phyloP scores from a whole-genome alignment of 2,329 filamentous ascomycete species.

The Sarocladium oryzae region DNA sequence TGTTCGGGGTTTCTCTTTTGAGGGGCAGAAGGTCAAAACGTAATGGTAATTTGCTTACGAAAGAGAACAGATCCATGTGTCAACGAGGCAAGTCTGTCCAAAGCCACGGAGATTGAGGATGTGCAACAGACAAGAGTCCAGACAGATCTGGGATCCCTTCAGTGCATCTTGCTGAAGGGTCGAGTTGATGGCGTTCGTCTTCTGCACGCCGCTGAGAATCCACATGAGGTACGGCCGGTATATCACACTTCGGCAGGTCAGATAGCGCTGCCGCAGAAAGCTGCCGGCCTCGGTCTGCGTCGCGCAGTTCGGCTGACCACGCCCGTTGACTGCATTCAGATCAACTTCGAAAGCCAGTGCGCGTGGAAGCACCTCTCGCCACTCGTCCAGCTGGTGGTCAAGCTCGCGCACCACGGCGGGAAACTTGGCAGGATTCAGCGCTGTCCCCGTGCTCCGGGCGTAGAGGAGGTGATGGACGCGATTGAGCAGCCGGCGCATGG shows the following conservation, averaged over 20 bases:
- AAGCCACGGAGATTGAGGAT: slow-evolving; percentile 41
- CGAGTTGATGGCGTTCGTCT: neutral
- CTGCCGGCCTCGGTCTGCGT: slow-evolving; percentile 27
- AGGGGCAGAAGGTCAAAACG: too few relatives aligned
- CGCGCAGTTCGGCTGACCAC: neutral
- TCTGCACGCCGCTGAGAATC: slow-evolving; percentile 34
- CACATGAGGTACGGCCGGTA: slow-evolving; percentile 46
- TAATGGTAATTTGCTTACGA: too few relatives aligned
- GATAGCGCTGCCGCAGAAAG: slow-evolving; percentile 43
- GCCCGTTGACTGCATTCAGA: neutral
- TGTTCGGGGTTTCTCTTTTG: too few relatives aligned
- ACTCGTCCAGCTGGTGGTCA: slow-evolving; percentile 41
- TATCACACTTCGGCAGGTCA: slow-evolving; percentile 46
- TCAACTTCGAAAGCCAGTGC: slow-evolving; percentile 30
- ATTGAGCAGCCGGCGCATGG: slow-evolving; percentile 41
- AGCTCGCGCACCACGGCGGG: slow-evolving; percentile 41
- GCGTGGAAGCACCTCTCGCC: slow-evolving; percentile 38
- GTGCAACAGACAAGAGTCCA: slow-evolving; percentile 42
- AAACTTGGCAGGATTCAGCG: slow-evolving; percentile 37
- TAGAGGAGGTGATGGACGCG: slow-evolving; percentile 44
- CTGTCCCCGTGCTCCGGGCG: slow-evolving; percentile 36
- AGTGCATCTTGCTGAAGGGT: slow-evolving; percentile 25
- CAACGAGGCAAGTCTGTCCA: slow-evolving; percentile 43
- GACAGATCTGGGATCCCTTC: slow-evolving; percentile 35
- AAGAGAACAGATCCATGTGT: slow-evolving; percentile 49